A percentile compares a stretch with the other conserved stretches of the same genome.
phyloP scores from a whole-genome alignment of 1,139 yeast species.

The Pichia sp. region DNA sequence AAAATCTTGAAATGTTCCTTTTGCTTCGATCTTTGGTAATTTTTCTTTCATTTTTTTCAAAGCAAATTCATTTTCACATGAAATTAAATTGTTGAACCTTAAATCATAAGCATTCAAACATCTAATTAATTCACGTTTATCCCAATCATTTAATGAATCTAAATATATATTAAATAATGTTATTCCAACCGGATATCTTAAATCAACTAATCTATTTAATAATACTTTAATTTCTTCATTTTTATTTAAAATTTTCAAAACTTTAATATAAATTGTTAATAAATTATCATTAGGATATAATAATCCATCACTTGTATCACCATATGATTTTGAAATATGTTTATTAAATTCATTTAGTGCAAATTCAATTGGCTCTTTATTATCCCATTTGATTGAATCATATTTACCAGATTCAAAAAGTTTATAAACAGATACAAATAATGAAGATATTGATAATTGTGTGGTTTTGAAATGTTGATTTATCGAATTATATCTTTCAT shows the following conservation, averaged over 20 bases:
- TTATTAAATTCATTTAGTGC: slow-evolving; percentile 53
- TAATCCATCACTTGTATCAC: slow-evolving; percentile 27
- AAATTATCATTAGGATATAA: slow-evolving; percentile 42
- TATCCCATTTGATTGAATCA: slow-evolving; percentile 16
- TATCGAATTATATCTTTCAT: slow-evolving; percentile 30
- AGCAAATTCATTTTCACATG: slow-evolving; percentile 30
- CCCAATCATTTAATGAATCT: slow-evolving; percentile 28
- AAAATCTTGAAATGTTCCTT: slow-evolving; percentile 22
- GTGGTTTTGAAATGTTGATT: slow-evolving; percentile 15
- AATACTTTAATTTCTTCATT: slow-evolving; percentile 45
- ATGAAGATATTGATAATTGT: slow-evolving; percentile 41
- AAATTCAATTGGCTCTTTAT: slow-evolving; percentile 46
- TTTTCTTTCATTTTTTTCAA: slow-evolving; percentile 19
- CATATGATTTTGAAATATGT: slow-evolving; percentile 30
- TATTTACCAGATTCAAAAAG: slow-evolving; percentile 18
- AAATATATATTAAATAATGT: slow-evolving; percentile 31
- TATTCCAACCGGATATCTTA: slow-evolving; percentile 42
- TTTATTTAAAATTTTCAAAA: slow-evolving; percentile 45
- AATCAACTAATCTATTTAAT: slow-evolving; percentile 53
- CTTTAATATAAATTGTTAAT: slow-evolving; percentile 47
- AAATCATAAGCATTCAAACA: slow-evolving; percentile 34
- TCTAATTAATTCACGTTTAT: slow-evolving; percentile 31
- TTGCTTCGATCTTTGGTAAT: slow-evolving; percentile 10
- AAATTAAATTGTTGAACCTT: slow-evolving; percentile 13
- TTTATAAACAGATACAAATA: slow-evolving; percentile 32